Conservation (phyloP, 164 flowering plant genomes). For the Santalum album region DNA sequence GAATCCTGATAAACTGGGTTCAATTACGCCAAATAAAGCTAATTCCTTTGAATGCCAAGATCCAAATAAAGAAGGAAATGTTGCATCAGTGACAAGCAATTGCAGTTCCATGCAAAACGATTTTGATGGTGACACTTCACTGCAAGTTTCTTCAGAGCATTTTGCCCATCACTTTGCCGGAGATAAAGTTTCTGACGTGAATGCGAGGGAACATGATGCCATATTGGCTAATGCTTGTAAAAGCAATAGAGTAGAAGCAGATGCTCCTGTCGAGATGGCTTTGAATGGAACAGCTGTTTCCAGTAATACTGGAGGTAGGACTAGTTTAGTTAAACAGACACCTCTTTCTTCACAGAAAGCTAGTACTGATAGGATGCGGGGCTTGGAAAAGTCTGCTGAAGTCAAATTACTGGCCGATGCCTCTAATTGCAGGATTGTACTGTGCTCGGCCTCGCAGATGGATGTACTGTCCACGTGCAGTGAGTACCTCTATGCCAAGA, state of each 20-base stretch:
- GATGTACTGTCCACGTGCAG: not conserved
- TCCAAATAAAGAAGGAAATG: not conserved
- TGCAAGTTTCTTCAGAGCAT: not conserved
- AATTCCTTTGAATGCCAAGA: no score
- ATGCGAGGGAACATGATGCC: not conserved
- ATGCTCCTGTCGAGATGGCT: not conserved
- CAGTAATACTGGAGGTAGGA: not conserved
- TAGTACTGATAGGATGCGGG: not conserved
- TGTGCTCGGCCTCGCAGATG: not conserved
- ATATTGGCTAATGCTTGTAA: not conserved
- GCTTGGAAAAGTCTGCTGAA: not conserved
- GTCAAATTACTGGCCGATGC: constrained; percentile 4
- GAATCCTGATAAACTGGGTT: no score
- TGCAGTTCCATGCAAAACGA: not conserved
- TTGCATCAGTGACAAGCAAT: not conserved
- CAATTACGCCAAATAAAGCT: not conserved
- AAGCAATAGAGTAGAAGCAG: not conserved
- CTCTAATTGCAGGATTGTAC: not conserved
- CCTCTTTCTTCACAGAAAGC: not conserved
- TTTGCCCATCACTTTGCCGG: not conserved
- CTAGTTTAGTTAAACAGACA: not conserved
- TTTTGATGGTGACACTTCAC: constrained; percentile 2
- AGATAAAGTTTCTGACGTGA: not conserved
- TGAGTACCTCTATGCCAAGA: no score
- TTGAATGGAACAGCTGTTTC: not conserved